Evolutionary conservation across 2,329 filamentous ascomycete genomes (phyloP).

Genomic region (Tolypocladium nubicola): DNA sequence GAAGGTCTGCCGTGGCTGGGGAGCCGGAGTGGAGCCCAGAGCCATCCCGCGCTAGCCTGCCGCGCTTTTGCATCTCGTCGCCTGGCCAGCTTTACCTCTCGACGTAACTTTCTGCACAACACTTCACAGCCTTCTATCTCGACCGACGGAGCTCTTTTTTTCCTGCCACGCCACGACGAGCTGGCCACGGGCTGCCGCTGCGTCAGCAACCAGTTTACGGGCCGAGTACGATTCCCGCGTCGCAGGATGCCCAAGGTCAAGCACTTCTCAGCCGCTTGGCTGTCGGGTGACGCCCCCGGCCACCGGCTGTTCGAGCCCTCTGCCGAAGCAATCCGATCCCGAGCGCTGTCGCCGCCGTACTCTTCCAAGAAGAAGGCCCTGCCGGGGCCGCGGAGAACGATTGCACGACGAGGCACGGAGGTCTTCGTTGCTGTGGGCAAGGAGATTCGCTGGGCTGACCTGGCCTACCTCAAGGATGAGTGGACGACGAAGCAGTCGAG

Average conservation of each 20-base stretch:
- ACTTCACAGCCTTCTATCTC: neutral
- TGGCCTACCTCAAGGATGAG: constrained; percentile 65
- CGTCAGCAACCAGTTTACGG: neutral
- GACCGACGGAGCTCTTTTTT: neutral
- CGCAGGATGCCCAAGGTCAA: constrained; percentile 71
- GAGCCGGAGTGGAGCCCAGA: neutral
- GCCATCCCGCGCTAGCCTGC: neutral
- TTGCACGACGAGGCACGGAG: constrained; percentile 76
- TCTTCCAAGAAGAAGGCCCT: constrained; percentile 30
- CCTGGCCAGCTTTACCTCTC: neutral
- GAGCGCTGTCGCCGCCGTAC: constrained; percentile 27
- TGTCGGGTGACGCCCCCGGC: constrained; percentile 66
- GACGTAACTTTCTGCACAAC: neutral
- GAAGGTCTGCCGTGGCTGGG: neutral
- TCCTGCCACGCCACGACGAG: neutral
- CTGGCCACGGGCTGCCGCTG: neutral
- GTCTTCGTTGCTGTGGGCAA: constrained; percentile 82
- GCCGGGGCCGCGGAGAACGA: constrained; percentile 48
- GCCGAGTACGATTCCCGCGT: neutral
- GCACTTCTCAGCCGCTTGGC: constrained; percentile 79
- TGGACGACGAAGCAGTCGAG: constrained; percentile 21
- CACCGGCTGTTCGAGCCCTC: constrained; percentile 62
- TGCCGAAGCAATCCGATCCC: constrained; percentile 24
- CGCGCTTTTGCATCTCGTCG: neutral
- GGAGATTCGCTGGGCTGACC: constrained; percentile 84